These are phyloP conservation scores for Rhododendron griersonianum DNA, from an alignment of 148 eudicot genomes.

Conservation along the genomic window DNA sequence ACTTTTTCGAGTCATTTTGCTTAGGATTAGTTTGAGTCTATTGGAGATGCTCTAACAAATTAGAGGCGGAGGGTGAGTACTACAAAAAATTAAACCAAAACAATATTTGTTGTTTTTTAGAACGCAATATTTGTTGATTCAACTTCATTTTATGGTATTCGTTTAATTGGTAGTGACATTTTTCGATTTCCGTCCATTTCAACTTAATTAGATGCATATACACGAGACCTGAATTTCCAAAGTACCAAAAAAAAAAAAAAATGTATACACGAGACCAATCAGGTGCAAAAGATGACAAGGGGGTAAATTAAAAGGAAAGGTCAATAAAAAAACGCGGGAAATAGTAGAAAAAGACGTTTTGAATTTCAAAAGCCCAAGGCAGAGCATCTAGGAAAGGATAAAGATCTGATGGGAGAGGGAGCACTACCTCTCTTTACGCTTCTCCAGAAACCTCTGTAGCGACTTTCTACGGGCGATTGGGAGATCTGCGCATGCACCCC, in stretches of 20 bases:
- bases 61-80: too few species aligned
- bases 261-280: not conserved
- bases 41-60: too few species aligned
- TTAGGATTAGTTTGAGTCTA: too few species aligned
- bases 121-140: too few species aligned
- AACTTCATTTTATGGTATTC: not conserved
- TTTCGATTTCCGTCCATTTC: not conserved
- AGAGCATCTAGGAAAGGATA: not conserved
- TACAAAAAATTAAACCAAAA: not conserved
- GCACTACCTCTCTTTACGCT: slow-evolving; percentile 54
- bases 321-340: too few species aligned
- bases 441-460: slow-evolving; percentile 50
- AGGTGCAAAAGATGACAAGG: too few species aligned
- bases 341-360: not conserved
- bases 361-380: not conserved
- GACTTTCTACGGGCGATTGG: slow-evolving; percentile 45
- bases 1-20: too few species aligned
- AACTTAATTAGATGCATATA: not conserved
- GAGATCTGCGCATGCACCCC: slow-evolving; percentile 24
- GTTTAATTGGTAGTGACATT: not conserved
- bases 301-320: too few species aligned
- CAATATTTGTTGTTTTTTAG: too few species aligned
- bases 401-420: not conserved
- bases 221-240: too few species aligned
- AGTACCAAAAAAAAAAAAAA: too few species aligned